phyloP scores from a whole-genome alignment of 2,329 filamentous ascomycete species.

The Nannizzia gypsea region DNA sequence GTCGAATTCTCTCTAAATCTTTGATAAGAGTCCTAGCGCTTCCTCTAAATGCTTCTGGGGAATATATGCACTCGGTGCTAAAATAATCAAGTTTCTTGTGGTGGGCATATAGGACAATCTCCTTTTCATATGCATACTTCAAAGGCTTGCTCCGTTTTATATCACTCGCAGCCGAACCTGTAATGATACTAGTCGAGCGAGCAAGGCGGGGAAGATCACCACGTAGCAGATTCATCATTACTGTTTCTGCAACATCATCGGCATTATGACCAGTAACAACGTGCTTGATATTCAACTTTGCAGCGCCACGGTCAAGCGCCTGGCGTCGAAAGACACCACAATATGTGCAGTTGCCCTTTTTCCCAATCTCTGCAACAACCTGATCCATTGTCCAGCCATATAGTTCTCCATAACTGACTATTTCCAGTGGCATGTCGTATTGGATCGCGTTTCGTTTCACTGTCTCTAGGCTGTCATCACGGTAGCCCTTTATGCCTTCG shows the following conservation, averaged over 20 bases:
- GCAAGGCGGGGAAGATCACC: slow-evolving; percentile 81
- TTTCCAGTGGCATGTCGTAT: slow-evolving; percentile 82
- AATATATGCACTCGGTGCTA: slow-evolving; percentile 96
- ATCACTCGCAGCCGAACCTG: slow-evolving; percentile 61
- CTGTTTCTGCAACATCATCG: slow-evolving; percentile 92
- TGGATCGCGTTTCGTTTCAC: slow-evolving; percentile 88
- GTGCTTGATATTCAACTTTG: slow-evolving; percentile 74
- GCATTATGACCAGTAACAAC: slow-evolving; percentile 97
- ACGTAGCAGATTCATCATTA: slow-evolving; percentile 90
- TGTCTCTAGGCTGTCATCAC: slow-evolving; percentile 90
- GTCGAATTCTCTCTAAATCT: slow-evolving; percentile 81
- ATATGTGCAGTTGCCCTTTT: slow-evolving; percentile 98
- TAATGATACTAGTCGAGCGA: slow-evolving; percentile 82
- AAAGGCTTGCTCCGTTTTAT: slow-evolving; percentile 93
- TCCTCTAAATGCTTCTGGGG: slow-evolving; percentile 88
- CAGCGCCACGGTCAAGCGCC: slow-evolving; percentile 83
- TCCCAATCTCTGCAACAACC: slow-evolving; percentile 88
- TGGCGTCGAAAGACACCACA: slow-evolving; percentile 93
- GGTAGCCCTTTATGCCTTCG: slow-evolving; percentile 92
- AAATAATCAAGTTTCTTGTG: slow-evolving; percentile 97
- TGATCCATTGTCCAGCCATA: slow-evolving; percentile 99
- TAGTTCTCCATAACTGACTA: slow-evolving; percentile 83
- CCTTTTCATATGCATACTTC: slow-evolving; percentile 98
- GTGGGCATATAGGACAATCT: slow-evolving; percentile 94
- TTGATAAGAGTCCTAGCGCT: slow-evolving; percentile 88